These are phyloP conservation scores for Hygrophorus russula DNA, from an alignment of 768 basidiomycete species.

Conservation along the genomic window DNA sequence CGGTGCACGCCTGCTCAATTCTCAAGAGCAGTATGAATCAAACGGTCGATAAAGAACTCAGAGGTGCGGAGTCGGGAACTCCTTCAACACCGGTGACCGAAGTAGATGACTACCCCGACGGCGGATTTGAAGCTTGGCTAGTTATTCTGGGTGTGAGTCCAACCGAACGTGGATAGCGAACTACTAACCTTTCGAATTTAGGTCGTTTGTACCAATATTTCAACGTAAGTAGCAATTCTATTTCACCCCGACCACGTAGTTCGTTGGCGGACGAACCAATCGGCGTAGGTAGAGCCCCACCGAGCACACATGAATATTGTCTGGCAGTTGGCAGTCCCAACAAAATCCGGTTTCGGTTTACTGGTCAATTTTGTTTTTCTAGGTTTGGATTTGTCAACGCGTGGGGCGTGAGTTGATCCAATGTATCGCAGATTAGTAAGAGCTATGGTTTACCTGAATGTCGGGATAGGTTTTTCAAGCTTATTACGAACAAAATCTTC, in stretches of 20 bases:
- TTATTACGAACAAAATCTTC: constrained; percentile 39
- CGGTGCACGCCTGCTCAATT: too few relatives aligned
- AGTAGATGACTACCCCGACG: constrained; percentile 21
- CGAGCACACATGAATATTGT: too few relatives aligned
- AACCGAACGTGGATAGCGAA: too few relatives aligned
- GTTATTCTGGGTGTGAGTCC: constrained; percentile 28
- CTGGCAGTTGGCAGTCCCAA: not conserved
- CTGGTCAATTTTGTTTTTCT: not conserved
- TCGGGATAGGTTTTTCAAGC: constrained; percentile 41
- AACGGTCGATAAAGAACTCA: too few relatives aligned
- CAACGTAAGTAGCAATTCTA: constrained; percentile 32
- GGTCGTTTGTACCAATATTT: constrained; percentile 20
- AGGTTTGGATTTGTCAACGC: constrained; percentile 46
- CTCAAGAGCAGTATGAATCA: too few relatives aligned
- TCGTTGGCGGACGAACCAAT: not conserved
- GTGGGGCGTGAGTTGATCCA: constrained; percentile 36
- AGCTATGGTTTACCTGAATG: not conserved
- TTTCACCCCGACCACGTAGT: too few relatives aligned
- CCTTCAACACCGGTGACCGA: too few relatives aligned
- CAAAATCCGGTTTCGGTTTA: not conserved
- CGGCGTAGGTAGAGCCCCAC: not conserved
- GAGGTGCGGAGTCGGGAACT: too few relatives aligned
- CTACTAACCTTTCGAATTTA: too few relatives aligned
- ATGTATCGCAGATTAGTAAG: not conserved
- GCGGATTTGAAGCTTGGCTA: constrained; percentile 31